Percentiles rank a stretch among this genome's conserved stretches.
Evolutionary conservation across 2,329 filamentous ascomycete species (phyloP).

Genomic region (Talaromyces sp.): DNA sequence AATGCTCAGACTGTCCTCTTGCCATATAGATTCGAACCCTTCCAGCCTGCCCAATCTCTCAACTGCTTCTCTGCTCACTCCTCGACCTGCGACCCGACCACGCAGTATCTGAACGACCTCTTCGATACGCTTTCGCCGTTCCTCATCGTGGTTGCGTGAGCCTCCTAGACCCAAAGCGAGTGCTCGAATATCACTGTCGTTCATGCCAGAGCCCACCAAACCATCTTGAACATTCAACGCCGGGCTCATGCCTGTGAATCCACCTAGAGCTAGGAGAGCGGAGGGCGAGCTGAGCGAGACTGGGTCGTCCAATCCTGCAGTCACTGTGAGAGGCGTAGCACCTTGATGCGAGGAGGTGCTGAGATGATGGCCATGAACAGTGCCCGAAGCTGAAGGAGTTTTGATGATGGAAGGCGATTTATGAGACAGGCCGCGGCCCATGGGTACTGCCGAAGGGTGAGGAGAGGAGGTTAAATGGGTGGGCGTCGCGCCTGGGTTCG

Average conservation of each 20-base stretch:
- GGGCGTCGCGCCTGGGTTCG: conserved; percentile 43
- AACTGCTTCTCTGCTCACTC: conserved; percentile 45
- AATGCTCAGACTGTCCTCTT: conserved; percentile 47
- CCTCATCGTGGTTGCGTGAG: conserved; percentile 42
- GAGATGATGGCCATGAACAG: conserved; percentile 35
- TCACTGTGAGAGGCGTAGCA: conserved; percentile 43
- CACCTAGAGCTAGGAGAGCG: conserved; percentile 45
- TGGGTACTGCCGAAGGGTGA: conserved; percentile 41
- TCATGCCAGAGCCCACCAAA: conserved; percentile 37
- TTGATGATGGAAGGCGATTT: conserved; percentile 46
- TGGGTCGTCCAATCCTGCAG: conserved; percentile 40
- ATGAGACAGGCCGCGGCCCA: conserved; percentile 42
- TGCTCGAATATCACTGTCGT: conserved; percentile 41
- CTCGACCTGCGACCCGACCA: conserved; percentile 42
- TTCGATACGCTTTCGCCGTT: conserved; percentile 42
- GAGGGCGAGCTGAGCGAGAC: conserved; percentile 48
- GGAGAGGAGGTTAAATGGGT: conserved; percentile 47
- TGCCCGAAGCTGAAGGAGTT: conserved; percentile 43
- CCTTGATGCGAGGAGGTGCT: conserved; percentile 44
- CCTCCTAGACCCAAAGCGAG: conserved; percentile 37
- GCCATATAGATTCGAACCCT: conserved; percentile 49
- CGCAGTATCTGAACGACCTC: conserved; percentile 43
- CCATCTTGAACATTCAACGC: conserved; percentile 40
- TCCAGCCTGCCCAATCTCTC: conserved; percentile 45
- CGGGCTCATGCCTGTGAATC: conserved; percentile 42